Evolutionary conservation across 139 green algal species (phyloP), one percentile per base, ranked within the genome.

Genomic region (Chlorella vulgaris): DNA sequence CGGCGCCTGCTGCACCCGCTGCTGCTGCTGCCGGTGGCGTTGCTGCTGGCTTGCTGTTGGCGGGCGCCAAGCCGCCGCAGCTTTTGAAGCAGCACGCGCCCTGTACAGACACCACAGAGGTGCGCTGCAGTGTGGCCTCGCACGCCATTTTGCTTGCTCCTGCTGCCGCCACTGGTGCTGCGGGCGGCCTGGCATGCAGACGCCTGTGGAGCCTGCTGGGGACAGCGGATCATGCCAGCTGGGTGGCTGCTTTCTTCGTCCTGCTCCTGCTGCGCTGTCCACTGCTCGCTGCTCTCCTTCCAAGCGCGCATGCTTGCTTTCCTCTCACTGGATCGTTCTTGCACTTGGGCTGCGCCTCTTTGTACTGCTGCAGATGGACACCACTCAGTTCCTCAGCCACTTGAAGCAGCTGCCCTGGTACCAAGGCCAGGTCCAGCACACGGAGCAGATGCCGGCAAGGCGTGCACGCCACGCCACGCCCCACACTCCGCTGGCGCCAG

Each of bases 341-440:
- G 18, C 55, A n/a, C 55, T 21, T 21, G 5, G 15, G 15, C 8
- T 65, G 18, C 55, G n/a, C 15, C 70, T 70, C 66, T 69, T 26
- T 19, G 42, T 6, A 36, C 24, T 19, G 22, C 39, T 70, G 28
- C 73, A 74, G 50, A 82, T 95, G 81, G 38, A 43, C 24, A 62
- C 85, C 4, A 6, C 55, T 5, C 74, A 68, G 39, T 88, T 96
- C 53, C 66, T 96, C 75, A 65, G 81, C 6, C 93, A 97, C 80
- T 84, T 97, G 18, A 65, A 87, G 80, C 24, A 42, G 29, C 81
- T 93, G 39, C 58, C 75, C 3, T 94, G 86, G 82, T 96, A 96
- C 85, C 77, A 86, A 4, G 78, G 76, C 31, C 92, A 95, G 88
- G 83, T 92, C 36, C 83, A 89, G 18, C 90, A 97, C 69, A 82